A percentile compares a stretch with the other conserved stretches of the same genome.
Evolutionary conservation across 1,284 basidiomycete genomes (phyloP).

Genomic region (Coniferiporia weirii): DNA sequence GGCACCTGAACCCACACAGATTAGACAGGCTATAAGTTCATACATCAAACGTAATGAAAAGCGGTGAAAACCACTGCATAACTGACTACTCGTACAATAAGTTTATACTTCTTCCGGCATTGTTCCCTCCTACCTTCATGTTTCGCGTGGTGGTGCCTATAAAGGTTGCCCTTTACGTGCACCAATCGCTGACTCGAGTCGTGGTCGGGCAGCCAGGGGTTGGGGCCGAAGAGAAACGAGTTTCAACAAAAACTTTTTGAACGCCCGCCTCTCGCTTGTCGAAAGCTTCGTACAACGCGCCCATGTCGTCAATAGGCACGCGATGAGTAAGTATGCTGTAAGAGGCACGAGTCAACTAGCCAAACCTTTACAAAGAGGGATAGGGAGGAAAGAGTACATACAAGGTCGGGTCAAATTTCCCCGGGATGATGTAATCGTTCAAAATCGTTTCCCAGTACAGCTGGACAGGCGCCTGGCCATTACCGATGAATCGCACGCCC

Average conservation of each 20-base stretch:
- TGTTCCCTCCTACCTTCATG: not conserved
- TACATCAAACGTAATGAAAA: no score
- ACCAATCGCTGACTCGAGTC: slow-evolving; percentile 51
- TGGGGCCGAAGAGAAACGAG: slow-evolving; percentile 44
- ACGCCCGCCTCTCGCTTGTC: slow-evolving; percentile 56
- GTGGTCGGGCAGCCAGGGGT: slow-evolving; percentile 43
- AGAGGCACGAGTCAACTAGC: slow-evolving; percentile 15
- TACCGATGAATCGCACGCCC: slow-evolving; percentile 62
- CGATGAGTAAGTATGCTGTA: slow-evolving; percentile 57
- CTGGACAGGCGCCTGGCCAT: slow-evolving; percentile 71
- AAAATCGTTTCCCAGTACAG: slow-evolving; percentile 72
- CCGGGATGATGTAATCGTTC: slow-evolving; percentile 55
- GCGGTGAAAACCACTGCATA: not conserved
- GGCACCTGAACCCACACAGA: no score
- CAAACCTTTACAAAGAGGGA: not conserved
- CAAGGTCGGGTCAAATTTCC: slow-evolving; percentile 68
- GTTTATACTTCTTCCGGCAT: not conserved
- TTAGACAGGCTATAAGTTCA: no score
- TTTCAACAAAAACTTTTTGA: slow-evolving; percentile 63
- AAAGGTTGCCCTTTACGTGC: slow-evolving; percentile 8
- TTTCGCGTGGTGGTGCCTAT: not conserved
- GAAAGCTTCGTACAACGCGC: slow-evolving; percentile 52
- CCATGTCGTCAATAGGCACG: slow-evolving; percentile 58
- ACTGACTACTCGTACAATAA: not conserved
- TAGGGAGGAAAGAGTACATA: slow-evolving; percentile 29